Evolutionary conservation across 495 filamentous ascomycete species (phyloP).

Genomic region (Pyrenopolyporus hunteri): DNA sequence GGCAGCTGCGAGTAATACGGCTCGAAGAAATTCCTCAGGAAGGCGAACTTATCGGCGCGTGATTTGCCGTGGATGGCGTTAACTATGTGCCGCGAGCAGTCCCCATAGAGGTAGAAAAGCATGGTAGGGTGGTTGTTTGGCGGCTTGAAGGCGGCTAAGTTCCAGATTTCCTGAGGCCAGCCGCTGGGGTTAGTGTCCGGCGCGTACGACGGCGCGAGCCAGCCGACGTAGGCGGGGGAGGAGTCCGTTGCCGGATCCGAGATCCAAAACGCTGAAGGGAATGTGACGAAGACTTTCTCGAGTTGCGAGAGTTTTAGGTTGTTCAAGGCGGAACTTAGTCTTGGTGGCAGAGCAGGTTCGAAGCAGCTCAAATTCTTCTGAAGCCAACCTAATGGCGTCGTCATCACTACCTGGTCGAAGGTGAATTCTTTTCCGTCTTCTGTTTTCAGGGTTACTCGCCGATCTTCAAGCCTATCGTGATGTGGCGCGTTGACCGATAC

Average conservation of each 20-base stretch:
- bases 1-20: slow-evolving; percentile 69
- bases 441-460: slow-evolving; percentile 51
- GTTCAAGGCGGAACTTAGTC: slow-evolving; percentile 64
- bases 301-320: slow-evolving; percentile 71
- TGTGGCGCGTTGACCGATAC: slow-evolving; percentile 48
- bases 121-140: slow-evolving; percentile 69
- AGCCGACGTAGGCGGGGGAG: slow-evolving; percentile 59
- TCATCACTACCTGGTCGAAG: slow-evolving; percentile 76
- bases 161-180: slow-evolving; percentile 73
- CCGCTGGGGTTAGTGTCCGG: slow-evolving; percentile 53
- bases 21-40: slow-evolving; percentile 53
- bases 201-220: slow-evolving; percentile 60
- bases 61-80: slow-evolving; percentile 11
- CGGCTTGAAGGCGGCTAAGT: slow-evolving; percentile 63
- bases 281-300: slow-evolving; percentile 78
- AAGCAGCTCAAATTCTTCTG: slow-evolving; percentile 68
- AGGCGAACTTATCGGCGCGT: slow-evolving; percentile 14
- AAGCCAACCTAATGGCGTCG: slow-evolving; percentile 74
- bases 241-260: slow-evolving; percentile 1
- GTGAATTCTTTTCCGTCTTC: slow-evolving; percentile 38
- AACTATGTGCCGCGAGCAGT: slow-evolving; percentile 33
- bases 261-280: slow-evolving; percentile 59
- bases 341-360: slow-evolving; percentile 60
- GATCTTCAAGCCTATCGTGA: slow-evolving; percentile 24
- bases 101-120: slow-evolving; percentile 76